phyloP scores from a whole-genome alignment of 306 rosid genomes.

The Prunus persica region DNA sequence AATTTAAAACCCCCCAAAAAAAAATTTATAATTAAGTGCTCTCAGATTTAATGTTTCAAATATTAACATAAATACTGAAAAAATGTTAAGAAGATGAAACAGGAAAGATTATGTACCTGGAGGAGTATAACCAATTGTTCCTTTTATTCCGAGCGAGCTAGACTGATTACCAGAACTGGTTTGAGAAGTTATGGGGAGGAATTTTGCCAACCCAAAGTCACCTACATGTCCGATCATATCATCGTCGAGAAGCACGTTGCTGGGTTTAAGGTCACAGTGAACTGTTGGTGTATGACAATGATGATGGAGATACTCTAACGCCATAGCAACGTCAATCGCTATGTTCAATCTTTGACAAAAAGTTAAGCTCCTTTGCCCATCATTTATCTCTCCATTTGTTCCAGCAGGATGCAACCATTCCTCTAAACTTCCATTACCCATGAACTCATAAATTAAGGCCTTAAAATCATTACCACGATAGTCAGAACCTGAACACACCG shows the following conservation, averaged over 20 bases:
- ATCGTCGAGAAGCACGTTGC: slow-evolving; percentile 25
- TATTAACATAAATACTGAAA: too few relatives aligned
- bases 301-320: slow-evolving; percentile 36
- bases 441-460: slow-evolving; percentile 38
- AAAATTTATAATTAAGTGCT: too few relatives aligned
- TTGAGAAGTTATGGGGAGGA: slow-evolving; percentile 2
- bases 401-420: slow-evolving; percentile 28
- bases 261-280: slow-evolving; percentile 34
- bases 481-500: slow-evolving; percentile 25
- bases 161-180: not conserved
- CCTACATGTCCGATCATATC: slow-evolving; percentile 35
- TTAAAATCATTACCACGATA: slow-evolving; percentile 27
- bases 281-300: slow-evolving; percentile 21
- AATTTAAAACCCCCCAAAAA: too few relatives aligned
- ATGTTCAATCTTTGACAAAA: slow-evolving; percentile 24
- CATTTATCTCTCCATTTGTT: not conserved
- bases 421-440: slow-evolving; percentile 33
- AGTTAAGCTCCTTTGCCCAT: slow-evolving; percentile 9
- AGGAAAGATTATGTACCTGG: slow-evolving; percentile 18
- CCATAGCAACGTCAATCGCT: slow-evolving; percentile 34
- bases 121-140: slow-evolving; percentile 28
- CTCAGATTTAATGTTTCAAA: too few relatives aligned
- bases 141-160: not conserved
- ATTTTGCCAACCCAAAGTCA: slow-evolving; percentile 34
- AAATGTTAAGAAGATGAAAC: too few relatives aligned